phyloP scores from a whole-genome alignment of 2,329 filamentous ascomycete genomes.

The Truncatella angustata region DNA sequence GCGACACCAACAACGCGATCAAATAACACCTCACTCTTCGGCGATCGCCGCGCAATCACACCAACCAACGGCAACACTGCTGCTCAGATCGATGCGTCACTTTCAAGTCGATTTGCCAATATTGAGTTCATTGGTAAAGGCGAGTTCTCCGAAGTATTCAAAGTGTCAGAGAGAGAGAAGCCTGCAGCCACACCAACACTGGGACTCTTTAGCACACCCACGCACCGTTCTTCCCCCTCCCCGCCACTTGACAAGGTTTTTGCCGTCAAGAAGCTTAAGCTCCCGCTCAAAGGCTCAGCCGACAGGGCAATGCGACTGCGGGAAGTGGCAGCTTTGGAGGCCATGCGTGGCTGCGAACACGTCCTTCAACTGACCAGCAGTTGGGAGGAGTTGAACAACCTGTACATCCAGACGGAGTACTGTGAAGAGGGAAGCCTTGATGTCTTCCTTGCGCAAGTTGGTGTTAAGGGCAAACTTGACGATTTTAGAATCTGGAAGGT shows the following conservation, averaged over 20 bases:
- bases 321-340: slow-evolving; percentile 77
- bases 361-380: slow-evolving; percentile 79
- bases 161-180: slow-evolving; percentile 55
- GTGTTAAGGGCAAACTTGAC: slow-evolving; percentile 81
- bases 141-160: slow-evolving; percentile 91
- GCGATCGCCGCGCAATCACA: slow-evolving; percentile 62
- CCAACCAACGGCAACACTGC: slow-evolving; percentile 68
- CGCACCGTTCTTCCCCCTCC: slow-evolving; percentile 49
- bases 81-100: slow-evolving; percentile 70
- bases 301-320: slow-evolving; percentile 82
- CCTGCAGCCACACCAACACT: slow-evolving; percentile 39
- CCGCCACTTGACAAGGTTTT: slow-evolving; percentile 63
- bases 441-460: slow-evolving; percentile 78
- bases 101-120: slow-evolving; percentile 75
- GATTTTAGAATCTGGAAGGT: slow-evolving; percentile 99
- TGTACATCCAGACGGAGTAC: slow-evolving; percentile 97
- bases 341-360: slow-evolving; percentile 79
- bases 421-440: slow-evolving; percentile 93
- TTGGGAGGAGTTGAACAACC: slow-evolving; percentile 81
- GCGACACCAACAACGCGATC: slow-evolving; percentile 76
- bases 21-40: slow-evolving; percentile 55
- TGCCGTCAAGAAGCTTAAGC: slow-evolving; percentile 90
- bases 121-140: slow-evolving; percentile 81
- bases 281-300: slow-evolving; percentile 72
- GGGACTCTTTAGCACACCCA: slow-evolving; percentile 44